Base-by-base conservation (phyloP, 2,329 filamentous ascomycete species). In the Aphanoascus verrucosus region DNA sequence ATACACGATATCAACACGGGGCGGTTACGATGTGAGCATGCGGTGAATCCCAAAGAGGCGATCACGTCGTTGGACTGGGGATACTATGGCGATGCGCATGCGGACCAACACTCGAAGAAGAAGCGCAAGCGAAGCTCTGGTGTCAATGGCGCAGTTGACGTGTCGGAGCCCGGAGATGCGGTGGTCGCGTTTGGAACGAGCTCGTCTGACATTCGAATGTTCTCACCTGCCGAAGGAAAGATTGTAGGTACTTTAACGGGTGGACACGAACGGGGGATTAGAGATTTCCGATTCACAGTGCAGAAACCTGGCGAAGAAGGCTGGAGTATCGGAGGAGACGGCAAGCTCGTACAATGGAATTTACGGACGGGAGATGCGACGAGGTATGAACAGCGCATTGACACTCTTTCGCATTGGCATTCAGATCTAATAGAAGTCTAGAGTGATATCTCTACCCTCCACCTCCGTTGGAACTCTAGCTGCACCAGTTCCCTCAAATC, bases 271-370 rank as follows among this genome's bases (percentile, higher is more conserved):
- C 70, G 70, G 55, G 73, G 70, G 32, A 68, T 77, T 49, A 69
- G 66, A 58, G 73, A 76, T 57, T 77, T 78, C 63, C 74, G 74
- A 59, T 78, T 78, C 59, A 72, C 70, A 6, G 63, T 67, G 41
- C 64, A 67, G 32, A 63, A 63, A 6, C 64, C 68, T 19, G 63
- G 60, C 51, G 61, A 66, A 19, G 71, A 74, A 58, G 75, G 68
- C n/a, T 78, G 75, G 75, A 77, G 75, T 68, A 71, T 77, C 55
- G 75, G 75, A 47, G 72, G 71, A 48, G 75, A 78, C 63, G 73
- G 72, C 56, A 77, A 73, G 59, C 67, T 77, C 46, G 69, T 77
- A 19, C 74, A 77, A 58, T 78, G 75, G 75, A 72, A 77, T 64
- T 60, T 77, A 53, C 65, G 62, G 58, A 72, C 67, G 19, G 68